Evolutionary conservation across 2,329 filamentous ascomycete genomes (phyloP), one percentile per base, ranked within the genome.

Genomic region (Colletotrichum cereale): DNA sequence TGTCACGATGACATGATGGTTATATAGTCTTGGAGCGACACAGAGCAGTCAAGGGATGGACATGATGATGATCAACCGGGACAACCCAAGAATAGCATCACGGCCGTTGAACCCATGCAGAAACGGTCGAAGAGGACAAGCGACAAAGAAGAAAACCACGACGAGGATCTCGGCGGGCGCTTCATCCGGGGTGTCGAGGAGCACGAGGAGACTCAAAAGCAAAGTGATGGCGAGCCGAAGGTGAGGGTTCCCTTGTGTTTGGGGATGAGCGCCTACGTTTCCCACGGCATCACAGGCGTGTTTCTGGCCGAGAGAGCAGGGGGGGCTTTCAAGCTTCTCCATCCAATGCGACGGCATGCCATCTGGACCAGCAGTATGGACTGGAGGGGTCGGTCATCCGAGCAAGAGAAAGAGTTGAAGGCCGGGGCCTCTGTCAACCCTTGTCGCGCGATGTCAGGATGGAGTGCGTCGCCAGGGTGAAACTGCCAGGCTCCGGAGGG

Each of bases 41-140:
- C n/a, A 21, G 14, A 5, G 47, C 31, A 29, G 52, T 55, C 12
- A 44, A 58, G 24, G 34, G 6, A 12, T 63, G 36, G 61, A n/a
- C 44, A 50, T 62, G 29, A 26, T 12, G 62, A 65, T 53, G 63
- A 73, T 73, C 68, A 42, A 29, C 68, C 34, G 58, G 50, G 44
- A 26, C 24, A 47, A n/a, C 56, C 71, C 61, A 73, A 72, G 36
- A 72, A 73, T 73, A 73, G 71, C 47, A 73, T 40, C 52, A 34
- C 29, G 21, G 24, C 18, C 40, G 26, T 26, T 10, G 57, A 56
- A 62, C 57, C 68, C 68, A 67, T 58, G 68, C 34, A 50, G 31
- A 50, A 65, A 63, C 57, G 29, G 16, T 14, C 52, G 63, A 57
- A 29, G 63, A n/a, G 57, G 64, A 58, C 57, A 52, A 62, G 31